Evolutionary conservation across 345 rosid genomes (phyloP), one percentile per base, ranked within the genome.

Genomic region (Rubroshorea leprosula): DNA sequence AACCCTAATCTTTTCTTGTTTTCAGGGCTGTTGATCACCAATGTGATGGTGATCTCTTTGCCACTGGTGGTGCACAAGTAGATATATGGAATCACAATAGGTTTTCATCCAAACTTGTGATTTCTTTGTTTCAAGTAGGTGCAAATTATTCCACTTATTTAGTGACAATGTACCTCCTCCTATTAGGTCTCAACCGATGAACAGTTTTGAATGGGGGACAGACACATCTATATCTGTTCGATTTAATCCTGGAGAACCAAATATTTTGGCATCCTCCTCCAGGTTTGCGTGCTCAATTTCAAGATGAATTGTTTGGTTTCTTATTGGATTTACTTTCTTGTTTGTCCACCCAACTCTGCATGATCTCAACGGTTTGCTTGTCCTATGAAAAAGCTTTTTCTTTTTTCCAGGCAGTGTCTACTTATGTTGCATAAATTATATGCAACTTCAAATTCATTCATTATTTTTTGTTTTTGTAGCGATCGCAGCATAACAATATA

Each of bases 51-150:
- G 95, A 93, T 16, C 82, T 82, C 35, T 90, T 93, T 79, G 99
- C 92, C 52, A 93, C 97, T 5, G 88, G 83, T 43, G 95, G 99
- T 51, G 97, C 97, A 60, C 97, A 82, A 74, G 72, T 93, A 16
- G 97, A 93, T 64, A 77, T 90, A 77, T 93, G 97, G 96, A 82
- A 87, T 74, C 96, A 87, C 65, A 90, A 87, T 66, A 89, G 99
- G 99, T 92, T 72, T 44, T 52, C 23, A 66, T 67, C 60, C 51
- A 49, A 27, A 23, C 55, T 39, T 50, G 20, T 58, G 27, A 4
- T 35, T 50, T 22, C 22, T 49, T 44, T 23, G 9, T 13, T 48
- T 51, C 13, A 17, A 16, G 19, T 35, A 25, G 45, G 16, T 61
- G 56, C 63, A 29, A 35, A 19, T 26, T 29, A 3, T 20, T 62